These are phyloP conservation scores for Phanerochaete sordida DNA, from an alignment of 768 basidiomycete genomes.

Conservation along the genomic window DNA sequence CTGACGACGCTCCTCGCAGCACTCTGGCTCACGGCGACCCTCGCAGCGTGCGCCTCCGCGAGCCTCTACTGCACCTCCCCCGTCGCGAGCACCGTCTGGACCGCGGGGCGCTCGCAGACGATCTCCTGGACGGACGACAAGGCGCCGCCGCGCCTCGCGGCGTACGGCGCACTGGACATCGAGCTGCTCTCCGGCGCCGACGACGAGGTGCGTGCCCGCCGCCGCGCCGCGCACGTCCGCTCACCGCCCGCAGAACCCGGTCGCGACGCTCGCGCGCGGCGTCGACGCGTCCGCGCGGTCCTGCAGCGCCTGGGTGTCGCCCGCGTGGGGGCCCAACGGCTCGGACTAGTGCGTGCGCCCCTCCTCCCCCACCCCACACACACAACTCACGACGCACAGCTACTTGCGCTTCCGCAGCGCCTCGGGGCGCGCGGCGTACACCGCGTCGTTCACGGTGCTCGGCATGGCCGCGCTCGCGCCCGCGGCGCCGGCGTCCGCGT, in stretches of 20 bases:
- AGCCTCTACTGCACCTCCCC: conserved; percentile 53
- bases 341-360: conserved; percentile 29
- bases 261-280: conserved; percentile 40
- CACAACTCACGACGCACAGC: conserved; percentile 14
- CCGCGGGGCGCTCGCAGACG: conserved; percentile 37
- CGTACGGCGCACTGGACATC: conserved; percentile 42
- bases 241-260: conserved; percentile 30
- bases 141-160: conserved; percentile 33
- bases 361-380: neutral
- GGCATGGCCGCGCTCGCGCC: conserved; percentile 20
- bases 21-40: conserved; percentile 3
- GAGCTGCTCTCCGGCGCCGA: conserved; percentile 42
- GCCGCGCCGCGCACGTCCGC: neutral
- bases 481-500: neutral
- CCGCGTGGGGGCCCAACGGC: conserved; percentile 19
- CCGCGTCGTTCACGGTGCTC: conserved; percentile 47
- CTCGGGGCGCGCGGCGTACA: conserved; percentile 35
- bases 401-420: conserved; percentile 31
- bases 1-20: neutral
- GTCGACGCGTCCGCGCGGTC: conserved; percentile 34
- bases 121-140: conserved; percentile 53
- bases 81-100: conserved; percentile 39
- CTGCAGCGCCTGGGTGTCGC: conserved; percentile 28
- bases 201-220: conserved; percentile 27
- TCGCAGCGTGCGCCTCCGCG: conserved; percentile 18